These are phyloP conservation scores for Secale cereale DNA, from an alignment of 176 grass and related monocot species.

Conservation along the genomic window DNA sequence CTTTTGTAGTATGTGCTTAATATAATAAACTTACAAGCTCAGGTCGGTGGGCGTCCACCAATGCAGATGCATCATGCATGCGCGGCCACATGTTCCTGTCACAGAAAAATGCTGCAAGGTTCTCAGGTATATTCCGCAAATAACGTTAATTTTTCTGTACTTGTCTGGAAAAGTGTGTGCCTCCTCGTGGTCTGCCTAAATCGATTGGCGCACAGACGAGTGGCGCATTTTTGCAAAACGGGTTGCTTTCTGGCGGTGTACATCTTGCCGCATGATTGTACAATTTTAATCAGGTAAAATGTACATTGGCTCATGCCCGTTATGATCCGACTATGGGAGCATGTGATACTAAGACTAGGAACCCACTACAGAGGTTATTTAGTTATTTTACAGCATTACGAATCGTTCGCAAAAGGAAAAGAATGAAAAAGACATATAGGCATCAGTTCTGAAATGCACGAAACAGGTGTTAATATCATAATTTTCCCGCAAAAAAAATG, in stretches of 20 bases:
- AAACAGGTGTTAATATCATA: neutral
- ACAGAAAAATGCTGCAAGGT: constrained; percentile 17
- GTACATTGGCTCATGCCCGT: neutral
- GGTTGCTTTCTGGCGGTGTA: neutral
- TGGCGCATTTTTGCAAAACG: constrained; percentile 1
- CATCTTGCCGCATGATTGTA: neutral
- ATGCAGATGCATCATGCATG: neutral
- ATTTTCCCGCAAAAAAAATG: no score
- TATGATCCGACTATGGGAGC: neutral
- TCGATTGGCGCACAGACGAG: constrained; percentile 24
- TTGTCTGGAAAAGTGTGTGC: constrained; percentile 1
- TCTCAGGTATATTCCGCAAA: constrained; percentile 16
- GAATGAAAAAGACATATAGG: neutral
- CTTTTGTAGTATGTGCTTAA: neutral
- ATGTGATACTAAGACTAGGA: neutral
- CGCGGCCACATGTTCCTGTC: constrained; percentile 19
- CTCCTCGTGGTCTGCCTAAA: neutral
- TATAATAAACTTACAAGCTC: neutral
- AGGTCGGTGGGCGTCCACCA: constrained; percentile 24
- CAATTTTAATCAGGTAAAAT: neutral
- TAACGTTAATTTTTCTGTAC: neutral
- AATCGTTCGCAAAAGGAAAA: neutral
- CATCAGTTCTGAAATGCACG: neutral
- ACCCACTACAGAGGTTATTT: neutral
- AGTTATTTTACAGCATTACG: neutral